phyloP scores from a whole-genome alignment of 139 green algal species.

The Asterochloris sp. region DNA sequence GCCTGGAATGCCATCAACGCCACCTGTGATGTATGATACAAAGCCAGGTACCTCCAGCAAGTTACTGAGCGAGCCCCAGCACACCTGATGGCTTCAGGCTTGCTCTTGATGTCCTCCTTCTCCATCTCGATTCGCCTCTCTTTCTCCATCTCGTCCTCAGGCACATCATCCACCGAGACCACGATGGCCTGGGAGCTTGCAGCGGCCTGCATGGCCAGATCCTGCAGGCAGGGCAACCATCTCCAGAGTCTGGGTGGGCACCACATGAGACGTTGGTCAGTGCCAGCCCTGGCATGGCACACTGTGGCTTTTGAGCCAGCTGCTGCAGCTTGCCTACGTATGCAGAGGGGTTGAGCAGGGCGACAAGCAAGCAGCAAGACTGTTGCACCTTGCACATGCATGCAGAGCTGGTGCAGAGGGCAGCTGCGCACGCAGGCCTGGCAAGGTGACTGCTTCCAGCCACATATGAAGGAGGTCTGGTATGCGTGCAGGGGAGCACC shows the following conservation, averaged over 20 bases:
- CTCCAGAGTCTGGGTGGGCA: neutral
- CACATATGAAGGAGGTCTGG: no score
- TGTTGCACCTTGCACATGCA: no score
- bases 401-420: no score
- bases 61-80: neutral
- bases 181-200: conserved; percentile 54
- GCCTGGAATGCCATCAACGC: no score
- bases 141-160: conserved; percentile 63
- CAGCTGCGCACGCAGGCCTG: no score
- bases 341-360: no score
- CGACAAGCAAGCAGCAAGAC: no score
- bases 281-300: no score
- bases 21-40: neutral
- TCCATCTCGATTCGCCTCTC: conserved; percentile 93
- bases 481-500: neutral
- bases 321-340: no score
- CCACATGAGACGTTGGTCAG: no score
- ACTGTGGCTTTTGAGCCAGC: no score
- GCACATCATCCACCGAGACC: conserved; percentile 75
- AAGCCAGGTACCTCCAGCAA: neutral
- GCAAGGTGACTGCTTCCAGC: no score
- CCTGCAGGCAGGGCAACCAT: conserved; percentile 3
- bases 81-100: conserved; percentile 89
- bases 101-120: conserved; percentile 93
- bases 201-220: conserved; percentile 80